Base-by-base conservation (phyloP, 2,329 filamentous ascomycete species). In the Botryotinia convoluta region DNA sequence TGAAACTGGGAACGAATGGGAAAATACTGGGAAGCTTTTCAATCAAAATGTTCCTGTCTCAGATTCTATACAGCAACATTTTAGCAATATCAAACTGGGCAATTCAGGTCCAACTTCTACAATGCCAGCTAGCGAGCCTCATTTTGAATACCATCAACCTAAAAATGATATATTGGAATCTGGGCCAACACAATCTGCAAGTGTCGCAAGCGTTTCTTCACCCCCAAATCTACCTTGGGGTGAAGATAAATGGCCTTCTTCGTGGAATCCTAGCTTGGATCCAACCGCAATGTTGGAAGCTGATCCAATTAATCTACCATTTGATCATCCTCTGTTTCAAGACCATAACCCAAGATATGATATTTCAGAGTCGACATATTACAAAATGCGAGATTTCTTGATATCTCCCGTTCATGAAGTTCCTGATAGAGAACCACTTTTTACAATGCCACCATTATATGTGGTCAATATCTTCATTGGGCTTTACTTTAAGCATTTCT, bases 401-500 rank as follows among this genome's bases (percentile, higher is more conserved):
- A 60, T 32, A 29, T 51, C 51, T 39, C 62, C 71, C 6, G 39
- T 69, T 20, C 16, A 72, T 12, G 45, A 69, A 48, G 51, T 39
- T 39, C 51, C 60, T 61, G 26, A 68, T 35, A 39, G 29, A 35
- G 69, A 48, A 32, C 12, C 32, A 16, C 32, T 69, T 16, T 77
- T 78, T 39, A 74, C 74, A 9, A 71, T 79, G 42, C 78, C 78
- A 32, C 59, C 75, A 20, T 71, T 79, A 7, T 72, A 72, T 32
- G 63, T 76, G 42, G 70, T 78, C 16, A 79, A 79, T 54, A 71
- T 79, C 18, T 77, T 79, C 39, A 79, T 79, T 29, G 72, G 73
- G 3, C 69, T 79, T 16, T 79, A 78, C 73, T 79, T 79, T 67
- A 64, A 78, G 59, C 71, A 75, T 44, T 78, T 78, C 57, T 78